Base-by-base conservation (phyloP, 257 asterid genomes). In the Solanum piurae region DNA sequence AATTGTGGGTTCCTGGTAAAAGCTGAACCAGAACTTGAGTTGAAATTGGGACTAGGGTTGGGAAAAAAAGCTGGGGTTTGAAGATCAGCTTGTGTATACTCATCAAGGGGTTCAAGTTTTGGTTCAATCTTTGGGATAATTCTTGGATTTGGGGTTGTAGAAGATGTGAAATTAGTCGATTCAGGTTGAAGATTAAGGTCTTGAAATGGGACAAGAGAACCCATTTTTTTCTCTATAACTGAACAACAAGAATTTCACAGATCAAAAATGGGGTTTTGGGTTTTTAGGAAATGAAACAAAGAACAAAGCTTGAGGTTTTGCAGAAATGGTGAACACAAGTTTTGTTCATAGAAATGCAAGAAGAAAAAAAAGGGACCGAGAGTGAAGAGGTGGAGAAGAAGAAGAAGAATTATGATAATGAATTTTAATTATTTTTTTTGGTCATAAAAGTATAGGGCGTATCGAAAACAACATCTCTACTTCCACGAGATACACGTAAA, bases 51-150 rank as follows among this genome's bases (percentile, higher is more conserved):
- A 83, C 23, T 29, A 36, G 80, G 89, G 72, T 86, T 72, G 83
- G 58, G 37, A 62, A 86, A 86, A 4, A 88, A 84, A 23, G 87
- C 23, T 9, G 90, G 86, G 3, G 86, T 21, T 34, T 49, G 86
- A 29, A 75, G 87, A 52, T 85, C 62, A 75, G 86, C 89, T 69
- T 89, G 80, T 34, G 86, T 52, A 21, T 86, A 58, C 9, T 95
- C 96, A 21, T 94, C 95, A 5, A 92, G 16, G 9, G 95, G 96
- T 86, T 95, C 97, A 29, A 91, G 91, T 66, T 93, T 94, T 0
- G 96, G 98, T 85, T 92, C 95, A 27, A 84, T 77, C 82, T 90
- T 93, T 12, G 94, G 94, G 36, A 87, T 33, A 74, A 87, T n/a
- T 9, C 74, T 71, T 76, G 88, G 23, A 62, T 89, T 20, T 55